These are phyloP conservation scores for Phaeosphaeriaceae sp. DNA, from an alignment of 2,329 filamentous ascomycete species.

Conservation along the genomic window DNA sequence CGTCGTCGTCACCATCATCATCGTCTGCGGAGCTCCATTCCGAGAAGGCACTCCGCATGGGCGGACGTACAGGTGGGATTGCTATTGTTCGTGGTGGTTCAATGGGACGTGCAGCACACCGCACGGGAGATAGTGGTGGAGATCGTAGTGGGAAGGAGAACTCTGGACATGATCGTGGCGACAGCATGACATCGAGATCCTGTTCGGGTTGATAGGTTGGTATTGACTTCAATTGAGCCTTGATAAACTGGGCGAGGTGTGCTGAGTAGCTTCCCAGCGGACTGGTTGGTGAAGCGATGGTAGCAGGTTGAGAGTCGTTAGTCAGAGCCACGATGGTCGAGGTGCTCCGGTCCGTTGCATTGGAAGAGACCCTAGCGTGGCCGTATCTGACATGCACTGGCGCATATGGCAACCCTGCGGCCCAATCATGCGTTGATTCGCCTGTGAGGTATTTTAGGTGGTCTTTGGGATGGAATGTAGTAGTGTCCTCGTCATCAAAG, in stretches of 20 bases:
- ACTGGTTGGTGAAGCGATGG: slow-evolving; percentile 16
- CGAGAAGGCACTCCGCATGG: slow-evolving; percentile 45
- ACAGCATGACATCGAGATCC: slow-evolving; percentile 27
- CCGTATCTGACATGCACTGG: slow-evolving; percentile 14
- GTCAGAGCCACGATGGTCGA: slow-evolving; percentile 34
- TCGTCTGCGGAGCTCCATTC: slow-evolving; percentile 49
- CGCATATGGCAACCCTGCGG: slow-evolving; percentile 14
- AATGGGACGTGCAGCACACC: slow-evolving; percentile 17
- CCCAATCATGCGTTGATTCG: slow-evolving; percentile 14
- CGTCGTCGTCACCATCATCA: slow-evolving; percentile 29
- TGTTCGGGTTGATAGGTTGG: slow-evolving; percentile 35
- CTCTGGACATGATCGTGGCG: slow-evolving; percentile 43
- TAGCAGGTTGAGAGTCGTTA: slow-evolving; percentile 11
- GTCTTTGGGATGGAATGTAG: slow-evolving; percentile 37
- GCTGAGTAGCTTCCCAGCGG: slow-evolving; percentile 45
- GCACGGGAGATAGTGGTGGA: slow-evolving; percentile 32
- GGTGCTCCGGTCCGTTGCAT: slow-evolving; percentile 39
- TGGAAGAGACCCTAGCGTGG: slow-evolving; percentile 39
- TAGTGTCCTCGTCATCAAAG: slow-evolving; percentile 24
- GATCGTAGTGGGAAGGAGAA: slow-evolving; percentile 27
- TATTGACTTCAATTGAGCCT: slow-evolving; percentile 43
- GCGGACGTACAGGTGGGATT: slow-evolving; percentile 43
- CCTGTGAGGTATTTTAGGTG: slow-evolving; percentile 40
- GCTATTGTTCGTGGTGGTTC: slow-evolving; percentile 35
- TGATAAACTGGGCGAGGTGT: slow-evolving; percentile 47